phyloP scores from a whole-genome alignment of 352 stramenopile species.

The Globisporangium irregulare region DNA sequence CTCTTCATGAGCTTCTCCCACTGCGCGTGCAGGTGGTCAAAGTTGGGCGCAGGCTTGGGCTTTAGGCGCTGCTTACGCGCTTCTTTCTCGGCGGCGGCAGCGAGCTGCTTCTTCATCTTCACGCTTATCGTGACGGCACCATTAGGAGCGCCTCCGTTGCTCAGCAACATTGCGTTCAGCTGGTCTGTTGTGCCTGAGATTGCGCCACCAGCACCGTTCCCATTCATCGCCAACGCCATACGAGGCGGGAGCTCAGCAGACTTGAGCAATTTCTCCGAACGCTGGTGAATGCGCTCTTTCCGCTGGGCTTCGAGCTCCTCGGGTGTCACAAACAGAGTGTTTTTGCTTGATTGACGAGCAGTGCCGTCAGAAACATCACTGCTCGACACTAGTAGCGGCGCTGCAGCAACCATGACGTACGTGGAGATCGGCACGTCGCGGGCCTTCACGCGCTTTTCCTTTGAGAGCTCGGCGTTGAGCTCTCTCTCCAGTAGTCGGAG shows the following conservation, averaged over 20 bases:
- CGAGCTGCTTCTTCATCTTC: constrained; percentile 49
- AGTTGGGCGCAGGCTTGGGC: constrained; percentile 61
- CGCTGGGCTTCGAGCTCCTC: constrained; percentile 37
- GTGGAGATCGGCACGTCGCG: constrained; percentile 52
- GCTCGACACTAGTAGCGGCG: background rate
- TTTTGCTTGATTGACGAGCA: background rate
- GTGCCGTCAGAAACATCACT: constrained; percentile 11
- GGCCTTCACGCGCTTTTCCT: constrained; percentile 40
- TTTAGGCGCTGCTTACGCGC: constrained; percentile 23
- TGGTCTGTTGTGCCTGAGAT: constrained; percentile 7
- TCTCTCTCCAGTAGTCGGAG: constrained; percentile 34
- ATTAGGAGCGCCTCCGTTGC: background rate
- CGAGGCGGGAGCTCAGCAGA: constrained; percentile 42
- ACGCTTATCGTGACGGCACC: constrained; percentile 39
- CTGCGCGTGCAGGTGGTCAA: constrained; percentile 50
- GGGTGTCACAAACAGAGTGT: background rate
- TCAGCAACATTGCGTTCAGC: background rate
- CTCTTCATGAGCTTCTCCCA: constrained; percentile 31
- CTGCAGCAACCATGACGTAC: constrained; percentile 25
- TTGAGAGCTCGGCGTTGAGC: constrained; percentile 30
- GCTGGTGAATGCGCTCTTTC: constrained; percentile 49
- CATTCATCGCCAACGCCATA: constrained; percentile 31
- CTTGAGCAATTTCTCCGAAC: constrained; percentile 43
- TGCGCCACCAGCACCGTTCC: background rate
- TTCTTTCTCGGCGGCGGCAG: constrained; percentile 38